These are phyloP conservation scores for Botrytis hyacinthi DNA, from an alignment of 2,329 filamentous ascomycete genomes.

Conservation along the genomic window DNA sequence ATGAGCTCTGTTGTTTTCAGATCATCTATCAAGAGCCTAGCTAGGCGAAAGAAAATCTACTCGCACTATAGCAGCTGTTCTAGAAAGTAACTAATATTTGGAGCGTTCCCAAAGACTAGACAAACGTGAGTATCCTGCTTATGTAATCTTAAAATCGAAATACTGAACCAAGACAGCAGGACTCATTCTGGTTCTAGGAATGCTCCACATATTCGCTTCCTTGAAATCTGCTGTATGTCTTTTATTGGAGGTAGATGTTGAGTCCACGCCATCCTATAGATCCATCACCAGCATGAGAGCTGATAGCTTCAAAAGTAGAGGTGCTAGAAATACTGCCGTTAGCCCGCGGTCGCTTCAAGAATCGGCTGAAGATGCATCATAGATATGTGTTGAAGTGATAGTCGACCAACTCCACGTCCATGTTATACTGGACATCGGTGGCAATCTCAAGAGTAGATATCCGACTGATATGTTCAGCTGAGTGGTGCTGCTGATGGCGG, in stretches of 20 bases:
- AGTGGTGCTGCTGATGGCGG: neutral
- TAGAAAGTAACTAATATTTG: neutral
- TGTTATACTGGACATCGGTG: neutral
- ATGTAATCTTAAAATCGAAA: too few species aligned
- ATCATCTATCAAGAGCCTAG: neutral
- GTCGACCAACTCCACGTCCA: too few species aligned
- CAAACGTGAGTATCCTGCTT: neutral
- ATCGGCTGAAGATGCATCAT: neutral
- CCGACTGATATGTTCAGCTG: rapidly evolving
- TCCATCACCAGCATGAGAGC: neutral
- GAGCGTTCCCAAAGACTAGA: neutral
- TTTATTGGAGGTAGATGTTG: neutral
- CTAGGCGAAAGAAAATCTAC: rapidly evolving
- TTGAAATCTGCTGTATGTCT: neutral
- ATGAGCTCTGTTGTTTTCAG: neutral
- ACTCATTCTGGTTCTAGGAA: neutral
- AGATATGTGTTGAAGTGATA: neutral
- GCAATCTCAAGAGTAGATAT: too few species aligned
- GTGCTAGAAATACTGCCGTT: neutral
- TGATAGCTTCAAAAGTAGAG: neutral
- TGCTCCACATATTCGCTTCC: neutral
- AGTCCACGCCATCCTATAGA: rapidly evolving
- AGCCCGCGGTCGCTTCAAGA: too few species aligned
- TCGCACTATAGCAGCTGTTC: neutral
- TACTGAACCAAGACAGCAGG: neutral